Conservation (phyloP, 2,329 filamentous ascomycete species). For the Fusarium ramigenum region DNA sequence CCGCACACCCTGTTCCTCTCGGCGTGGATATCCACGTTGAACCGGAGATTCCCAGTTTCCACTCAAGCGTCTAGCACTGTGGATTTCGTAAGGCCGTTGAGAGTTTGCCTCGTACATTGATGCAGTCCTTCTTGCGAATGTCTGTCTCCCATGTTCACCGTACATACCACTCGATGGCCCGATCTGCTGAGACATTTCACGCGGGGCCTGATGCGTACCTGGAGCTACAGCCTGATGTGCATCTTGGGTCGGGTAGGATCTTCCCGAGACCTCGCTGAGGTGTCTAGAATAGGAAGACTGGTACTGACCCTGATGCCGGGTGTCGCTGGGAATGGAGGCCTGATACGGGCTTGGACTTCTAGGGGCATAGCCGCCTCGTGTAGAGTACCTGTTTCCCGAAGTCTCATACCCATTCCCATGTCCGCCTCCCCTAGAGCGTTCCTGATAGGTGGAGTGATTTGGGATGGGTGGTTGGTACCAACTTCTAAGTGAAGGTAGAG, state of each 20-base stretch:
- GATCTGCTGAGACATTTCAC: background rate
- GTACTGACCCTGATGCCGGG: background rate
- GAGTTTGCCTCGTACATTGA: rapidly evolving
- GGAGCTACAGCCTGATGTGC: background rate
- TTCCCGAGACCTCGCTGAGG: rapidly evolving
- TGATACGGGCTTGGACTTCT: background rate
- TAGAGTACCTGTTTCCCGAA: rapidly evolving
- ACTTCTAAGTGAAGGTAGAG: background rate
- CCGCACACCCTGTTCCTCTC: background rate
- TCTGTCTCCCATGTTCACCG: background rate
- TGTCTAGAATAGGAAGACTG: background rate
- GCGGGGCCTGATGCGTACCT: rapidly evolving
- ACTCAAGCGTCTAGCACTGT: rapidly evolving
- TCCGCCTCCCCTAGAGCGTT: rapidly evolving
- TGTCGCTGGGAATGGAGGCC: rapidly evolving
- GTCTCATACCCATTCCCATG: background rate
- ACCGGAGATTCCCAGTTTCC: background rate
- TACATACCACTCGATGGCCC: background rate
- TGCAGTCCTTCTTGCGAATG: background rate
- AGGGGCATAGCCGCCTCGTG: background rate
- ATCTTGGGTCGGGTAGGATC: background rate
- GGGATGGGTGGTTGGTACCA: rapidly evolving
- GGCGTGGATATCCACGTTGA: no score
- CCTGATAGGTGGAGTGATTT: background rate
- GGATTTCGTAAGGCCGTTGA: background rate